A percentile compares a stretch with the other conserved stretches of the same genome.
phyloP scores from a whole-genome alignment of 2,329 filamentous ascomycete genomes.

The Talaromyces rugulosus region DNA sequence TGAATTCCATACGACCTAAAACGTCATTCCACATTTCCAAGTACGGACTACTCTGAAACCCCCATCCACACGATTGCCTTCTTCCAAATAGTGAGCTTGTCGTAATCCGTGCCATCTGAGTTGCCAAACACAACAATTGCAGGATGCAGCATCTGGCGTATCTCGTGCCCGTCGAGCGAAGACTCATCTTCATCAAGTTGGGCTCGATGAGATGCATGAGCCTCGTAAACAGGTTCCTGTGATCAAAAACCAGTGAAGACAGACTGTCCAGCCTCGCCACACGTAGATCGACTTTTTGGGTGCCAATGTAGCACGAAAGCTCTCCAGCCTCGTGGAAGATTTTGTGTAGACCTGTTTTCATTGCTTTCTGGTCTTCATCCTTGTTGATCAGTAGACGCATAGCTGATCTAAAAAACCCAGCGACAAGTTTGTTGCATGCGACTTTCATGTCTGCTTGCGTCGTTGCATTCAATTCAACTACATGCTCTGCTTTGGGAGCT shows the following conservation, averaged over 20 bases:
- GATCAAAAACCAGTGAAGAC: not conserved
- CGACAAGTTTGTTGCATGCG: not conserved
- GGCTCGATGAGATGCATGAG: not conserved
- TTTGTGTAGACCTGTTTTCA: not conserved
- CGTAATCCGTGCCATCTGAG: not conserved
- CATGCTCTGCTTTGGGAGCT: not conserved
- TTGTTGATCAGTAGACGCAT: not conserved
- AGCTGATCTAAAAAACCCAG: not conserved
- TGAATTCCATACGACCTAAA: not conserved
- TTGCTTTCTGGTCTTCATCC: not conserved
- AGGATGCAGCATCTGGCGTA: not conserved
- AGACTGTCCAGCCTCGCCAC: not conserved
- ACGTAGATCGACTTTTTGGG: not conserved
- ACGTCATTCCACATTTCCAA: not conserved
- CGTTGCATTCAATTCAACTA: not conserved
- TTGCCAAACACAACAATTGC: not conserved
- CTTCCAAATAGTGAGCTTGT: not conserved
- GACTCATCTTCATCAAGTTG: not conserved
- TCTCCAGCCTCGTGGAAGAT: not conserved
- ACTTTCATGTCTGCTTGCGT: not conserved
- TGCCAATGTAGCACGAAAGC: not conserved
- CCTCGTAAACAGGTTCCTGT: not conserved
- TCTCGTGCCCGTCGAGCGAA: not conserved
- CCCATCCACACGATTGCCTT: not conserved
- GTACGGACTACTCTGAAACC: not conserved